phyloP scores from a whole-genome alignment of 2,329 filamentous ascomycete genomes.

The Botrytis galanthina region DNA sequence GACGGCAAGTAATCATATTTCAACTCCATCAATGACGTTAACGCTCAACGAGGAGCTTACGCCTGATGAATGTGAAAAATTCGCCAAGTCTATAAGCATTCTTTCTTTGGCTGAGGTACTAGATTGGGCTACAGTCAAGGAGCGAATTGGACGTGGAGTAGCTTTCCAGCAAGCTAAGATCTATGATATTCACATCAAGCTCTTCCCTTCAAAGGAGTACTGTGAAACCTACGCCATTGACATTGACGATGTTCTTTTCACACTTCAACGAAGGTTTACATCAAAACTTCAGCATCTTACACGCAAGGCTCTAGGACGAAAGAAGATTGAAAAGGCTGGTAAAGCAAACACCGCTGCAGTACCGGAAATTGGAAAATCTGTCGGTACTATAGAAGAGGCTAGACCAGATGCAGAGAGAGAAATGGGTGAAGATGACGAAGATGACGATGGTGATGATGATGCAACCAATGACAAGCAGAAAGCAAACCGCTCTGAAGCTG shows the following conservation, averaged over 20 bases:
- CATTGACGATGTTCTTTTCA: conserved; percentile 70
- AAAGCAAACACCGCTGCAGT: conserved; percentile 64
- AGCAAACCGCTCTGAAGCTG: conserved; percentile 74
- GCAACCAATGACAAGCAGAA: conserved; percentile 71
- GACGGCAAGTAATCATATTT: conserved; percentile 87
- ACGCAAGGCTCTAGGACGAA: conserved; percentile 77
- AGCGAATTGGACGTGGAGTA: conserved; percentile 71
- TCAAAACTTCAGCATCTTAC: conserved; percentile 68
- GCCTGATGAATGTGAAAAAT: conserved; percentile 66
- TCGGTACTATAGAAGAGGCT: conserved; percentile 54
- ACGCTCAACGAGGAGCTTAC: conserved; percentile 71
- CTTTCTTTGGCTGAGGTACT: conserved; percentile 81
- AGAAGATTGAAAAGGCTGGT: conserved; percentile 61
- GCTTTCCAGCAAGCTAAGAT: conserved; percentile 73
- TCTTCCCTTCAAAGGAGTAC: conserved; percentile 86
- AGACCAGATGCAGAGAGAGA: conserved; percentile 43
- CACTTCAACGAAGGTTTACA: conserved; percentile 79
- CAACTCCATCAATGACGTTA: conserved; percentile 87
- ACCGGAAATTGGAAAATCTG: conserved; percentile 69
- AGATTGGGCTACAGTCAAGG: conserved; percentile 76
- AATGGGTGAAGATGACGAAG: conserved; percentile 53
- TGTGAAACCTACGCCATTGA: conserved; percentile 79
- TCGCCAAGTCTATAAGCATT: conserved; percentile 88
- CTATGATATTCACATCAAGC: conserved; percentile 76
- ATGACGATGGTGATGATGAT: conserved; percentile 64